Evolutionary conservation across 495 filamentous ascomycete species (phyloP), one percentile per base, ranked within the genome.

Genomic region (Tetracladium setigerum): DNA sequence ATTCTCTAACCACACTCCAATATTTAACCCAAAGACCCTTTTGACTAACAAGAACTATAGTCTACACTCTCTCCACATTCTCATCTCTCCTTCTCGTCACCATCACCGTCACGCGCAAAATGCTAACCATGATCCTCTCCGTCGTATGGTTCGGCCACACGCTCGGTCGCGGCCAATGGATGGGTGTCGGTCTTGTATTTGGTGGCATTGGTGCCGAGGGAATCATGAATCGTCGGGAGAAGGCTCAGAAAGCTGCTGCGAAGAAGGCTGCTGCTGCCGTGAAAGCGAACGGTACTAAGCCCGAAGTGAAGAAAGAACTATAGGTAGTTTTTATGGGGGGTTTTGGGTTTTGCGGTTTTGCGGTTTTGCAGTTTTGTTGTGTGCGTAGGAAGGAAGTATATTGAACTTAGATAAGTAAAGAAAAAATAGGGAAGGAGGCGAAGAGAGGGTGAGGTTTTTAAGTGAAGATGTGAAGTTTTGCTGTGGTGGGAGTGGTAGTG

Each of bases 71-170:
- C 31, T 83, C 86, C 12, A 83, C 83, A 32, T 98, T 98, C 68
- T 92, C 87, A 30, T 89, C 84, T 8, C 72, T 98, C 46, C 74
- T 97, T 41, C 81, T 98, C 22, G 92, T 96, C 11, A 98, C 92
- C 9, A 89, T 98, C 0, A 98, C 90, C 2, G 92, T 98, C 10
- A 98, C 92, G 37, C 74, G 92, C 53, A 98, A 98, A 70, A 98
- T 98, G 94, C 74, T 96, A 60, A 96, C 89, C 49, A 98, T 98
- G 92, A 85, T 97, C 50, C 74, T 98, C 36, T 91, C 85, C 50
- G 92, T 98, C 19, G 71, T 97, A 43, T 88, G 86, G 71, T 98
- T 96, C 65, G 92, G 94, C 24, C 94, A 98, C 62, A 76, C 75
- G 42, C 71, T 98, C 43, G 83, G 76, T 16, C 65, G 70, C 31